Evolutionary conservation across 768 basidiomycete species (phyloP).

Genomic region (Mrakia frigida): DNA sequence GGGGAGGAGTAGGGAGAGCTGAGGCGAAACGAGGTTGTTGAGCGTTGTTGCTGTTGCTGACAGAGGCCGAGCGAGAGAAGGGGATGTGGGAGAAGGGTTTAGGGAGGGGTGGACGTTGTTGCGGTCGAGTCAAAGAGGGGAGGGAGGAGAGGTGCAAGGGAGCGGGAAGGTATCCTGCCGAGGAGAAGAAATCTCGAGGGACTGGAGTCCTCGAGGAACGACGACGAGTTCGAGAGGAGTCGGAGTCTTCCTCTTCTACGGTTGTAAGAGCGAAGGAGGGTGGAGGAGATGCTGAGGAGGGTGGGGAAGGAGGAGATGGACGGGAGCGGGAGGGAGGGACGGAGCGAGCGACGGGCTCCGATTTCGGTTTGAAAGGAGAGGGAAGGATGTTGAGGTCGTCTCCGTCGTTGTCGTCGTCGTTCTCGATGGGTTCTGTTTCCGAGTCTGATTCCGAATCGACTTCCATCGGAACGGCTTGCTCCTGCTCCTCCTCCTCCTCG

Average conservation of each 20-base stretch:
- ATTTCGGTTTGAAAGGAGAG: not conserved
- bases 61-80: not conserved
- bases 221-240: not conserved
- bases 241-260: not conserved
- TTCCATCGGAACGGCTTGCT: not conserved
- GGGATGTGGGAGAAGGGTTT: not conserved
- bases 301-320: not conserved
- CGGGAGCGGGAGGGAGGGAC: not conserved
- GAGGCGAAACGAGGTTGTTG: not conserved
- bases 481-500: not conserved
- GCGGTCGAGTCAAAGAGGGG: not conserved
- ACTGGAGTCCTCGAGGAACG: not conserved
- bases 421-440: not conserved
- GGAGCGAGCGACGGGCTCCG: not conserved
- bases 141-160: not conserved
- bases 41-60: not conserved
- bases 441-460: not conserved
- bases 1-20: not conserved
- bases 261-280: not conserved
- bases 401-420: not conserved
- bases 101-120: not conserved
- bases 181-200: not conserved
- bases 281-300: not conserved
- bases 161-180: not conserved
- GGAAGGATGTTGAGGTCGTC: not conserved